These are phyloP conservation scores for Schizopora paradoxa DNA, from an alignment of 1,284 basidiomycete genomes.

Conservation along the genomic window DNA sequence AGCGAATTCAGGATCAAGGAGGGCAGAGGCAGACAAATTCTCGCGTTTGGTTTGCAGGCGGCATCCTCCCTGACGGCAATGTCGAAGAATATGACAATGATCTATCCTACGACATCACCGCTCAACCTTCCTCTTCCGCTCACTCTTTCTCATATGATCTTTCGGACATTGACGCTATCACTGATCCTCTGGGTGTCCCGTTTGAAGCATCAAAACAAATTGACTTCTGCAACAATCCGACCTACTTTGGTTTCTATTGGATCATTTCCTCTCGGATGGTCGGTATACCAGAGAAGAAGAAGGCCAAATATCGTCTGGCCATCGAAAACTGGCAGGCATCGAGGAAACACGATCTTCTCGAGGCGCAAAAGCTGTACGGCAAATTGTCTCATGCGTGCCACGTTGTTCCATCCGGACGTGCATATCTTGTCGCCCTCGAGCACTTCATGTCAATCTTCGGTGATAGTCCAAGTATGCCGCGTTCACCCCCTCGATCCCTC, in stretches of 20 bases:
- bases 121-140: neutral
- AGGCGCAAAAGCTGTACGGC: constrained; percentile 11
- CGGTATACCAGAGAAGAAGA: constrained; percentile 28
- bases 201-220: constrained; percentile 29
- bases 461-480: neutral
- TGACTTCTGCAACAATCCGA: constrained; percentile 22
- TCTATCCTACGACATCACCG: neutral
- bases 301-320: neutral
- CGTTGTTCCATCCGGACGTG: neutral
- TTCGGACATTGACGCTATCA: constrained; percentile 26
- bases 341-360: constrained; percentile 18
- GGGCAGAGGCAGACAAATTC: too few relatives aligned
- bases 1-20: too few relatives aligned
- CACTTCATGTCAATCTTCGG: neutral
- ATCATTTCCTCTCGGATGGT: constrained; percentile 25
- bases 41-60: constrained; percentile 16
- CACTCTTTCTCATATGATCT: constrained; percentile 24
- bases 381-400: neutral
- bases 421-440: neutral
- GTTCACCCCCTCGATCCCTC: neutral
- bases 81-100: constrained; percentile 22
- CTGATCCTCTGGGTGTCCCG: constrained; percentile 26
- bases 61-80: constrained; percentile 4
- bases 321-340: constrained; percentile 18
- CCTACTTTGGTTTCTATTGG: constrained; percentile 38